phyloP scores from a whole-genome alignment of 1,284 basidiomycete genomes.

The Hypsizygus ulmarius region DNA sequence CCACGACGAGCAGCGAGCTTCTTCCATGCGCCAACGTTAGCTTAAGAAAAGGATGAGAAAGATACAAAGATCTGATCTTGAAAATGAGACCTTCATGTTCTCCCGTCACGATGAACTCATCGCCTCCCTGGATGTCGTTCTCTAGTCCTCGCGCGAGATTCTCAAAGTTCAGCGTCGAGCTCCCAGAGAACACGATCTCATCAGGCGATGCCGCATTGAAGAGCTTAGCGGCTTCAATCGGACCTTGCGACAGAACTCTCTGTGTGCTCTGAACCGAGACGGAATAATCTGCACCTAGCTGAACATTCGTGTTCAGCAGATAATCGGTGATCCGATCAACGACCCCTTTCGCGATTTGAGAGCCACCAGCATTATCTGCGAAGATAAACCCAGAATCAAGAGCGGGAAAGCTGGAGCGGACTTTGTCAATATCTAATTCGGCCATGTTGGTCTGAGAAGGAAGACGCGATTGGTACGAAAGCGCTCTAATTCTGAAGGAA shows the following conservation, averaged over 20 bases:
- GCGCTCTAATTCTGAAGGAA: no score
- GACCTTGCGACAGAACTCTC: slow-evolving; percentile 49
- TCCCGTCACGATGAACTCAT: slow-evolving; percentile 72
- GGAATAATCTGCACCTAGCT: slow-evolving; percentile 68
- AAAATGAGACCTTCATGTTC: slow-evolving; percentile 68
- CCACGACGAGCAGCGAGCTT: slow-evolving; percentile 61
- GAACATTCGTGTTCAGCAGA: slow-evolving; percentile 67
- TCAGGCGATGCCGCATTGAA: slow-evolving; percentile 60
- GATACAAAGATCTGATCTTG: neutral
- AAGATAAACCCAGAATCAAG: slow-evolving; percentile 63
- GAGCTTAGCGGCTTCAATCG: slow-evolving; percentile 51
- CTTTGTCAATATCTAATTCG: slow-evolving; percentile 47
- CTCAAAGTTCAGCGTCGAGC: slow-evolving; percentile 65
- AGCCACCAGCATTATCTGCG: slow-evolving; percentile 79
- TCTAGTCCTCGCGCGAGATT: slow-evolving; percentile 64
- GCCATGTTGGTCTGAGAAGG: slow-evolving; percentile 14
- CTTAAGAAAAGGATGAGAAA: slow-evolving; percentile 31
- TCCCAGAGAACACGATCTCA: slow-evolving; percentile 66
- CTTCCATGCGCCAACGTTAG: slow-evolving; percentile 79
- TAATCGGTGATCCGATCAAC: slow-evolving; percentile 64
- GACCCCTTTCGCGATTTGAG: slow-evolving; percentile 56
- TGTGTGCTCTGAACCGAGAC: slow-evolving; percentile 51
- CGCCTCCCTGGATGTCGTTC: slow-evolving; percentile 47
- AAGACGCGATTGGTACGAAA: no score
- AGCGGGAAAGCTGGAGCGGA: slow-evolving; percentile 61